Evolutionary conservation across 192 early-diverging fungal genomes (phyloP), one percentile per base, ranked within the genome.

Genomic region (Mortierella antarctica): DNA sequence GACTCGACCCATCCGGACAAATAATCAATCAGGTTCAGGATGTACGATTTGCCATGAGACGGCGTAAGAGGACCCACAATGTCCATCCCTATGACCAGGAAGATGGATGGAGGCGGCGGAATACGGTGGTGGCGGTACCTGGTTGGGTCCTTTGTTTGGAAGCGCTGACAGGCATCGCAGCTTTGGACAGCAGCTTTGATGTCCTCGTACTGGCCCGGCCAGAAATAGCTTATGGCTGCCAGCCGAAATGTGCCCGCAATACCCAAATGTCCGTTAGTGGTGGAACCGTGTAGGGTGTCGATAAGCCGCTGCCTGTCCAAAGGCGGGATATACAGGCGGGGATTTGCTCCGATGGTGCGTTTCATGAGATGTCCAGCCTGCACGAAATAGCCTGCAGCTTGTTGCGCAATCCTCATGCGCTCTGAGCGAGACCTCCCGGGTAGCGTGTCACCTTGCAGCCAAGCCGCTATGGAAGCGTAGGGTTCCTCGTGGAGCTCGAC

Each of bases 1-100:
- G 65, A 67, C 18, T 67, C 65, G 40, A 45, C 54, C 65, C 65
- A 67, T 31, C 65, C 65, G 11, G 65, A 67, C 5, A 67, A n/a
- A 45, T 67, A 67, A 18, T 47, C 44, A 15, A 67, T 67, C 4
- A 67, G 2, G 47, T 67, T 67, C 41, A 67, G 2, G 31, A 67
- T 15, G 18, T 57, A 57, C 21, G 4, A 6, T 20, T 57, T 67
- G 9, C 55, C 42, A 31, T 57, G 6, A 7, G 65, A 67, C 54
- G 14, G 1, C 5, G 52, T 11, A 2, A 67, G 31, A 1, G 65
- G 65, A 14, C 65, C 65, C 9, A 67, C 54, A 2, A 47, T 39
- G 40, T 67, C 65, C 8, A 67, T 23, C 4, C 65, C 65, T 2
- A 67, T 47, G 2, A 44, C n/a, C 0, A 1, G 6, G 18, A 67